Percentiles rank a stretch among this genome's conserved stretches.
Evolutionary conservation across 495 filamentous ascomycete genomes (phyloP).

Genomic region (Filosporella fistucella): DNA sequence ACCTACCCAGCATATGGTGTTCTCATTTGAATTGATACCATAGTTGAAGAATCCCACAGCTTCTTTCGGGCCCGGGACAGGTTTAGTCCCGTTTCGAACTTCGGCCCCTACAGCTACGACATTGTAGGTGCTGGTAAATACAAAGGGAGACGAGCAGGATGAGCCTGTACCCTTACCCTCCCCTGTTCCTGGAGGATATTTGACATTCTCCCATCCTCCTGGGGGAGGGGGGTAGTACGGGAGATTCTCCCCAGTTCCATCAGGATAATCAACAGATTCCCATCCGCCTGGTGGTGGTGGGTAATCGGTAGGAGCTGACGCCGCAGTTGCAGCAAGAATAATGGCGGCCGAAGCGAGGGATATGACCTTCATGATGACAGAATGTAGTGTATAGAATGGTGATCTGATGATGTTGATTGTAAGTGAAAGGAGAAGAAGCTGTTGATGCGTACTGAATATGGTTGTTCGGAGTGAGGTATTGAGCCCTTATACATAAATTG

Average conservation of each 20-base stretch:
- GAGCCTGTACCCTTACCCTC: background rate
- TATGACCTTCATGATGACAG: constrained; percentile 2
- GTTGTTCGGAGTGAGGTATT: background rate
- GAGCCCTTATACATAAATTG: background rate
- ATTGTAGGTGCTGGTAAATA: constrained; percentile 34
- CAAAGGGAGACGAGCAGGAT: constrained; percentile 15
- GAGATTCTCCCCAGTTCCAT: constrained; percentile 14
- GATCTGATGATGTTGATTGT: background rate
- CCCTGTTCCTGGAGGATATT: constrained; percentile 11
- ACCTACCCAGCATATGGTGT: constrained; percentile 5
- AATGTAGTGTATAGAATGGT: background rate
- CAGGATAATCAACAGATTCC: constrained; percentile 8
- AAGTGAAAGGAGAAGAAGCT: too few species aligned
- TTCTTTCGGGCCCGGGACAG: constrained; percentile 7
- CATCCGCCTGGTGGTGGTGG: constrained; percentile 2
- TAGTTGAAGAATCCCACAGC: background rate
- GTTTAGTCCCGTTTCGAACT: constrained; percentile 32
- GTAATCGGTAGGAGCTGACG: background rate
- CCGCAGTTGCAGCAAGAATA: background rate
- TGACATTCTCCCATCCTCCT: constrained; percentile 14
- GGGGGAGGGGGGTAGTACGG: constrained; percentile 14
- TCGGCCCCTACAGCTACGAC: constrained; percentile 31
- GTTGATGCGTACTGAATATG: background rate
- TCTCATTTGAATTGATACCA: background rate
- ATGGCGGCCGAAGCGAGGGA: background rate